Evolutionary conservation across 257 asterid genomes (phyloP).

Genomic region (Scutellaria minor): DNA sequence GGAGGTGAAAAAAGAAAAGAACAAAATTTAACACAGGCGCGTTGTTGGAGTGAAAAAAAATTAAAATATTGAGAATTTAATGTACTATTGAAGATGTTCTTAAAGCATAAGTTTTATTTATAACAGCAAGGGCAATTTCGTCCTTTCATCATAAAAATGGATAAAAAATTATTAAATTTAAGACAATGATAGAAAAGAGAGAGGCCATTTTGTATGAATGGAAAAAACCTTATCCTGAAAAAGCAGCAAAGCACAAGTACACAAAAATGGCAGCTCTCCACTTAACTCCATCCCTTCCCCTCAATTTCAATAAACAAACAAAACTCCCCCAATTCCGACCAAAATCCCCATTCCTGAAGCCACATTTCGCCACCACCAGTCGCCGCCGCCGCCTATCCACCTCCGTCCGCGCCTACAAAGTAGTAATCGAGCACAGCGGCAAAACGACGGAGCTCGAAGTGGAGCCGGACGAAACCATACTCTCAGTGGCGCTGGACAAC

Average conservation of each 20-base stretch:
- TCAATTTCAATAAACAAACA: conserved; percentile 23
- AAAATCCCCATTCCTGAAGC: conserved; percentile 17
- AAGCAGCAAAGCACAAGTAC: neutral
- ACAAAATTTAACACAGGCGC: too few relatives aligned
- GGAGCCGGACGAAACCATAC: conserved; percentile 82
- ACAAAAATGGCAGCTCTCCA: conserved; percentile 45
- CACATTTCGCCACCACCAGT: conserved; percentile 32
- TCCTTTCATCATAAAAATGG: too few relatives aligned
- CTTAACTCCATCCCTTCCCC: conserved; percentile 38
- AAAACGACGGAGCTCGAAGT: conserved; percentile 67
- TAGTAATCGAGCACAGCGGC: conserved; percentile 64
- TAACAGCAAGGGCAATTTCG: too few relatives aligned
- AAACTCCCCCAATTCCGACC: conserved; percentile 30
- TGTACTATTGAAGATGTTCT: too few relatives aligned
- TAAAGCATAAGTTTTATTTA: too few relatives aligned
- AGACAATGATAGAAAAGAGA: neutral
- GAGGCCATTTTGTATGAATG: neutral
- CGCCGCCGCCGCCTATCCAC: conserved; percentile 30
- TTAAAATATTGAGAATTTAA: too few relatives aligned
- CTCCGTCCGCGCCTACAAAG: conserved; percentile 61
- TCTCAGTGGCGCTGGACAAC: conserved; percentile 65
- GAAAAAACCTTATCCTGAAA: conserved; percentile 39
- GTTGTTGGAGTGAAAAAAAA: too few relatives aligned
- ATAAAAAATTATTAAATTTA: too few relatives aligned
- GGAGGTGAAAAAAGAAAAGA: too few relatives aligned